phyloP scores from a whole-genome alignment of 148 eudicot genomes.

The Rhododendron henanense region DNA sequence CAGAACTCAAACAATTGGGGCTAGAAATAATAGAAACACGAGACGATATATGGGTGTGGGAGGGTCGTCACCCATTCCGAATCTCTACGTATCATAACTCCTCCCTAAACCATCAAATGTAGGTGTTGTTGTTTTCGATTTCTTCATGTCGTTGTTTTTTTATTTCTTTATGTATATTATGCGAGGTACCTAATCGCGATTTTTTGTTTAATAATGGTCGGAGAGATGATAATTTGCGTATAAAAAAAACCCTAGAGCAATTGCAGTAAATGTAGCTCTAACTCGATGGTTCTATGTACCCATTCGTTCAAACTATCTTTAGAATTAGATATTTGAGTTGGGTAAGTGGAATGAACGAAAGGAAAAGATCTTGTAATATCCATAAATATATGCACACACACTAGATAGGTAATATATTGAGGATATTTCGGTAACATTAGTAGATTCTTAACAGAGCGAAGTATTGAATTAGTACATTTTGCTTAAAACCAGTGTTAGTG shows the following conservation, averaged over 20 bases:
- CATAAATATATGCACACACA: not conserved
- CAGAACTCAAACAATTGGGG: not conserved
- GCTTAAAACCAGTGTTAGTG: not conserved
- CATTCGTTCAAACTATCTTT: not conserved
- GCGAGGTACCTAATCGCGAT: not conserved
- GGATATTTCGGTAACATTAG: not conserved
- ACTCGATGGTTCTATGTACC: not conserved
- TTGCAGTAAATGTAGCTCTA: no score
- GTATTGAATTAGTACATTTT: no score
- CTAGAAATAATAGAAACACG: not conserved
- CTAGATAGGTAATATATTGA: no score
- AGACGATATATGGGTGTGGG: slow-evolving; percentile 18
- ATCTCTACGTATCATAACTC: not conserved
- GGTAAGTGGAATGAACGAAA: not conserved
- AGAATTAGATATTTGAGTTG: not conserved
- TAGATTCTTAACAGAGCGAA: not conserved
- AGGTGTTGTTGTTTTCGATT: slow-evolving; percentile 16
- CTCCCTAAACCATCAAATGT: not conserved
- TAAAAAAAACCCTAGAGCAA: not conserved
- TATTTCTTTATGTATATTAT: slow-evolving; percentile 15
- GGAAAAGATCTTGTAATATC: not conserved
- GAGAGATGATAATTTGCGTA: not conserved
- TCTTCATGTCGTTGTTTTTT: slow-evolving; percentile 9
- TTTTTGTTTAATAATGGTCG: no score
- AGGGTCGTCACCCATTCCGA: slow-evolving; percentile 26